Percentiles rank a stretch among this genome's conserved stretches.
Conservation (phyloP, 495 filamentous ascomycete species). For the Amniculicola lignicola region DNA sequence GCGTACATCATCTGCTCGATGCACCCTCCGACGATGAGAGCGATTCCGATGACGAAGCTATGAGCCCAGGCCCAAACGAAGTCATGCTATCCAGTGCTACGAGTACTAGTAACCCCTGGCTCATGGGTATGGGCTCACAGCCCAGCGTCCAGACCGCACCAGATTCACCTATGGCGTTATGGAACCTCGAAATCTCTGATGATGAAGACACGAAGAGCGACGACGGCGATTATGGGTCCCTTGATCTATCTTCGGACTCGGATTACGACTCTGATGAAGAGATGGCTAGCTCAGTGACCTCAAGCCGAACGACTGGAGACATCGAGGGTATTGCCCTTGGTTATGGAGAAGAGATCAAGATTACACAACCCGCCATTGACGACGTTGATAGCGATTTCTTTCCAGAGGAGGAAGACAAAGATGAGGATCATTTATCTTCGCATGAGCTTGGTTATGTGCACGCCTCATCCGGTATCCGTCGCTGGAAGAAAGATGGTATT, state of each 20-base stretch:
- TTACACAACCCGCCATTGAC: constrained; percentile 85
- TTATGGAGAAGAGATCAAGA: constrained; percentile 65
- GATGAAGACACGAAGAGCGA: constrained; percentile 30
- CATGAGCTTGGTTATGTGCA: constrained; percentile 79
- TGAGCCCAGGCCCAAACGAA: constrained; percentile 19
- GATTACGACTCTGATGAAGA: constrained; percentile 48
- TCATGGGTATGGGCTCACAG: constrained; percentile 30
- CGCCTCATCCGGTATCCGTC: constrained; percentile 81
- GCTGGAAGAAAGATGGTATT: constrained; percentile 61
- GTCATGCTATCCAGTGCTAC: constrained; percentile 27
- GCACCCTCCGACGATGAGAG: constrained; percentile 58
- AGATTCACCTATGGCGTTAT: constrained; percentile 5
- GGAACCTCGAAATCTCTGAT: constrained; percentile 37
- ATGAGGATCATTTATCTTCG: constrained; percentile 71
- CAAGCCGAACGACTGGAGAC: constrained; percentile 54
- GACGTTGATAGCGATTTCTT: constrained; percentile 83
- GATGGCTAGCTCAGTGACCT: constrained; percentile 17
- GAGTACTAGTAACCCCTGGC: constrained; percentile 23
- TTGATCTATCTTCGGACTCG: constrained; percentile 38
- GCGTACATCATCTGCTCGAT: constrained; percentile 93
- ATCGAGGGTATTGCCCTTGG: constrained; percentile 75
- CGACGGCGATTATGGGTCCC: constrained; percentile 32
- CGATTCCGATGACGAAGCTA: constrained; percentile 21
- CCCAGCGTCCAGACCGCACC: constrained; percentile 25
- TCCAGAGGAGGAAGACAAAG: constrained; percentile 56